Percentiles rank a stretch among this genome's conserved stretches.
Evolutionary conservation across 2,329 filamentous ascomycete genomes (phyloP).

Genomic region (Penicillium hesseltinei): DNA sequence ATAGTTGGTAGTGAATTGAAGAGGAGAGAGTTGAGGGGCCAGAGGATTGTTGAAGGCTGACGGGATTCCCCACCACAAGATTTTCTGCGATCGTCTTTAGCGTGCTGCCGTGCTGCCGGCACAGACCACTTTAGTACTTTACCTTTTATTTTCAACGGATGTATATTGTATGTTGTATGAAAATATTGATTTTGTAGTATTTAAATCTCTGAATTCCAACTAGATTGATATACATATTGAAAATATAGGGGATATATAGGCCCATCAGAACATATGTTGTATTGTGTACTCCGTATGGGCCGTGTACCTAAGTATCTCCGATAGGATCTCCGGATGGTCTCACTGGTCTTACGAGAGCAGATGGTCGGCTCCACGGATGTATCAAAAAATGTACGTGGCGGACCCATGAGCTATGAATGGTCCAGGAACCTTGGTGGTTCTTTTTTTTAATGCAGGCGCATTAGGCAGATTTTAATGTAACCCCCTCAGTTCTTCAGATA

Average conservation of each 20-base stretch:
- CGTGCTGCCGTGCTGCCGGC: constrained; percentile 18
- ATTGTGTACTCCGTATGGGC: no score
- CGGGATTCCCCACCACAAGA: constrained; percentile 28
- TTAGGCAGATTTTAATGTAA: neutral
- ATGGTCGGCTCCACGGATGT: neutral
- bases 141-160: neutral
- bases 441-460: neutral
- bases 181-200: no score
- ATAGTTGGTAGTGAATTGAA: constrained; percentile 1
- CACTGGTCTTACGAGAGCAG: constrained; percentile 21
- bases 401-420: neutral
- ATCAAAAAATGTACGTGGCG: neutral
- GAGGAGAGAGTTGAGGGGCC: constrained; percentile 20
- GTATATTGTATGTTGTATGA: neutral
- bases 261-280: no score
- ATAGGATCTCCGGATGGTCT: neutral
- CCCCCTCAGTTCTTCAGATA: neutral
- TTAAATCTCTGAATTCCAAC: neutral
- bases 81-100: constrained; percentile 28
- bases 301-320: constrained; percentile 6
- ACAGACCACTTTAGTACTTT: constrained; percentile 17
- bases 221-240: neutral
- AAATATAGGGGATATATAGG: neutral
- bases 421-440: neutral
- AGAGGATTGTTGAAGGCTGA: constrained; percentile 20